A percentile compares a stretch with the other conserved stretches of the same genome.
Conservation (phyloP, 306 rosid genomes). For the Fragaria vesca region DNA sequence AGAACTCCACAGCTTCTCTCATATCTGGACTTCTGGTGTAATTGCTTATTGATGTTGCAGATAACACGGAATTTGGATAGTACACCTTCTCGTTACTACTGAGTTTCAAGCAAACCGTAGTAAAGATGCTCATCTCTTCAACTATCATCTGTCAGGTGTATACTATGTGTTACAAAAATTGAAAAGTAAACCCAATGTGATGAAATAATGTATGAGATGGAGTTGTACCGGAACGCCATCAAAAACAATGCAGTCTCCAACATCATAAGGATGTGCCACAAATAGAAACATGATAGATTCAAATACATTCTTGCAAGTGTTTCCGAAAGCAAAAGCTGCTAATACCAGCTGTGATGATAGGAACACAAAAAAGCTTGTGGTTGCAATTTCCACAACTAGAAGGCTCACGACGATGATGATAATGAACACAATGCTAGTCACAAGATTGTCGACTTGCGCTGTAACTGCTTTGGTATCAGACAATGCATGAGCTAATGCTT, state of each 20-base stretch:
- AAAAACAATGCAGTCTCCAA: constrained; percentile 79
- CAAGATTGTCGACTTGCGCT: constrained; percentile 70
- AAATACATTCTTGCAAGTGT: constrained; percentile 79
- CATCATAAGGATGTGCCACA: constrained; percentile 94
- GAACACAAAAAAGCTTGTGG: constrained; percentile 73
- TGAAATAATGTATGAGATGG: background rate
- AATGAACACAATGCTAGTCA: constrained; percentile 43
- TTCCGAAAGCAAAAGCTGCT: constrained; percentile 79
- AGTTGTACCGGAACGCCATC: constrained; percentile 73
- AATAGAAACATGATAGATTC: constrained; percentile 86
- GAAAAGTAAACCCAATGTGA: constrained; percentile 4
- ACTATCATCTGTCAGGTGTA: constrained; percentile 60
- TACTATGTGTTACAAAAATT: constrained; percentile 7
- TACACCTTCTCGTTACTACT: constrained; percentile 65
- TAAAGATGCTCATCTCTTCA: constrained; percentile 89
- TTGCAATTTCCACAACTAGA: constrained; percentile 78
- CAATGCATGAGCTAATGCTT: constrained; percentile 73
- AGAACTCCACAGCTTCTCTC: constrained; percentile 60
- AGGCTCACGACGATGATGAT: constrained; percentile 64
- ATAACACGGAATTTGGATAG: constrained; percentile 78
- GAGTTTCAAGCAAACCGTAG: constrained; percentile 77
- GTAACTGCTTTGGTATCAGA: constrained; percentile 88
- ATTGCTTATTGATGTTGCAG: constrained; percentile 76
- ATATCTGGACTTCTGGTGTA: constrained; percentile 84
- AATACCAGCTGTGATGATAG: constrained; percentile 72